Evolutionary conservation across 1,284 basidiomycete species (phyloP).

Genomic region (Apiotrichum sp.): DNA sequence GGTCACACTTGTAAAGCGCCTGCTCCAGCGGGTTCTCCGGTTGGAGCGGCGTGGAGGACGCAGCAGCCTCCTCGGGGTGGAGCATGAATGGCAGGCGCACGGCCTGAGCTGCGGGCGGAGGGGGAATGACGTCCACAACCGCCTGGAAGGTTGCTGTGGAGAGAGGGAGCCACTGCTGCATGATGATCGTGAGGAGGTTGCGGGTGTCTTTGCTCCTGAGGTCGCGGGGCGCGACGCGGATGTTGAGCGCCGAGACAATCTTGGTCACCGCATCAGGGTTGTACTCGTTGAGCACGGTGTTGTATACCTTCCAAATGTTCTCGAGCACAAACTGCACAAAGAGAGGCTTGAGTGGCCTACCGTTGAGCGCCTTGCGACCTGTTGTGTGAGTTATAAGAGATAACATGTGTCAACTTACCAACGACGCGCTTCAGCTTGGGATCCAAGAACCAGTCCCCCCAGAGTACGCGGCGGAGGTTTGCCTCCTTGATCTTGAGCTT

Average conservation of each 20-base stretch:
- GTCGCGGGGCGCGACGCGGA: constrained; percentile 84
- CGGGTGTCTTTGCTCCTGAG: constrained; percentile 85
- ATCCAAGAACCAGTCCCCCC: constrained; percentile 97
- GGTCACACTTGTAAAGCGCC: constrained; percentile 70
- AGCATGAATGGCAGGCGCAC: constrained; percentile 87
- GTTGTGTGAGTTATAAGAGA: too few relatives aligned
- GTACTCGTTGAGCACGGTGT: constrained; percentile 72
- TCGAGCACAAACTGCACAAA: constrained; percentile 98
- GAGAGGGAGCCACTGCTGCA: constrained; percentile 93
- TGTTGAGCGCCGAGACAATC: constrained; percentile 74
- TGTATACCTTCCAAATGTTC: constrained; percentile 96
- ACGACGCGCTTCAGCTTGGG: constrained; percentile 93
- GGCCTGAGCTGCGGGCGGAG: constrained; percentile 75
- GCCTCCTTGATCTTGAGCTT: constrained; percentile 89
- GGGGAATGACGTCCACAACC: constrained; percentile 84
- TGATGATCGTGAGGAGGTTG: constrained; percentile 75
- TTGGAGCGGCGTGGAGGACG: constrained; percentile 35
- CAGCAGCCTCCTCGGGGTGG: constrained; percentile 61
- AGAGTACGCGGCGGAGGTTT: constrained; percentile 80
- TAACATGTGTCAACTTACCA: constrained; percentile 33
- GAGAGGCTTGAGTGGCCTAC: constrained; percentile 83
- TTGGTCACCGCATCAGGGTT: constrained; percentile 83
- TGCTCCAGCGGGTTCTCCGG: constrained; percentile 74
- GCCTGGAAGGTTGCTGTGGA: constrained; percentile 89
- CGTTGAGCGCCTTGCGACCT: constrained; percentile 73